Evolutionary conservation across 2,329 filamentous ascomycete species (phyloP).

Genomic region (Zelopaecilomyces penicillatus): DNA sequence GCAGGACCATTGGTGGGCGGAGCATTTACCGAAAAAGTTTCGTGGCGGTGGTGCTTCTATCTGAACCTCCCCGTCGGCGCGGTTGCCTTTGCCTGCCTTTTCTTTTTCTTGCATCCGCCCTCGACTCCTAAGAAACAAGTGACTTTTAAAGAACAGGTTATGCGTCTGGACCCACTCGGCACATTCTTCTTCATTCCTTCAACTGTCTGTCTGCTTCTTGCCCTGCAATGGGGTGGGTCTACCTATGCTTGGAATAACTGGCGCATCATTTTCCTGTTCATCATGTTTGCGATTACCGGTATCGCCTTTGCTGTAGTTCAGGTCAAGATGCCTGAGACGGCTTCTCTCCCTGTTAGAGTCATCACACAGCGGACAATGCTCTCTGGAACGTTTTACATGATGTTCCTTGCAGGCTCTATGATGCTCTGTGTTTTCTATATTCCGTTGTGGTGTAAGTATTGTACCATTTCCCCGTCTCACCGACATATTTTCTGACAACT

Average conservation of each 20-base stretch:
- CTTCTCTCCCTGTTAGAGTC: constrained; percentile 47
- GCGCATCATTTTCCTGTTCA: constrained; percentile 46
- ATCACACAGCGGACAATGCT: constrained; percentile 48
- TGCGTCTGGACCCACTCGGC: constrained; percentile 50
- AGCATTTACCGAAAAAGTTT: constrained; percentile 38
- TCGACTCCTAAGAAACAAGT: constrained; percentile 20
- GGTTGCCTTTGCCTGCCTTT: constrained; percentile 39
- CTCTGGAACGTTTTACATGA: constrained; percentile 35
- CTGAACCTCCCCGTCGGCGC: constrained; percentile 50
- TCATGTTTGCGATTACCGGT: constrained; percentile 38
- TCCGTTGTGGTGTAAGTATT: constrained; percentile 44
- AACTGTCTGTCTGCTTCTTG: constrained; percentile 51
- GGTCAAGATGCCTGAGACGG: constrained; percentile 43
- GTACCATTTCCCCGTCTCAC: background rate
- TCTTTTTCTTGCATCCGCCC: constrained; percentile 40
- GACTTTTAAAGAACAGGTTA: constrained; percentile 33
- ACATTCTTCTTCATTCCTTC: constrained; percentile 52
- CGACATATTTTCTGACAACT: constrained; percentile 11
- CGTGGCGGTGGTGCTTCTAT: constrained; percentile 52
- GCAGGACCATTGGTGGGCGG: constrained; percentile 46
- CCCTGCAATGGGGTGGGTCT: constrained; percentile 55
- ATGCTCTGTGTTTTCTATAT: constrained; percentile 47
- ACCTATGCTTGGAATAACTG: constrained; percentile 43
- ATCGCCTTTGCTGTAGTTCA: constrained; percentile 44
- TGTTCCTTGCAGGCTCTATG: constrained; percentile 42